phyloP scores from a whole-genome alignment of 83 land plant genomes.

The Picea abies region DNA sequence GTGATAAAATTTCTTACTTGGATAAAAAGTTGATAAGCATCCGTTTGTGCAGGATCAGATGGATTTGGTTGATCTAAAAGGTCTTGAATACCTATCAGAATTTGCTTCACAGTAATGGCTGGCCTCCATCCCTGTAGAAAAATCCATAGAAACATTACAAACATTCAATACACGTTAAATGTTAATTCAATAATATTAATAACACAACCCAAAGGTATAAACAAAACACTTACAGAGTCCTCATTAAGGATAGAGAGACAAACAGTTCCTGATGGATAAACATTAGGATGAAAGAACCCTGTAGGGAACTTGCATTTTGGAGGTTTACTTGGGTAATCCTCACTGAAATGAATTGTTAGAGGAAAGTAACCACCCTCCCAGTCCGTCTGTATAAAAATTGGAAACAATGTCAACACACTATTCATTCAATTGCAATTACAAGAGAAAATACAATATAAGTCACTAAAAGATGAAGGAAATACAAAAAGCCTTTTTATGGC shows the following conservation, averaged over 20 bases:
- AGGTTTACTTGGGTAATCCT: constrained; percentile 91
- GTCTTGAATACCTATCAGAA: constrained; percentile 77
- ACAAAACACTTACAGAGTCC: constrained; percentile 65
- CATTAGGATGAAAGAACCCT: constrained; percentile 89
- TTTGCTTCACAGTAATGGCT: constrained; percentile 90
- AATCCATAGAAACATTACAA: neutral
- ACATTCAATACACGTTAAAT: neutral
- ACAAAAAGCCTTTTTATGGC: too few species aligned
- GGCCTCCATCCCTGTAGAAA: constrained; percentile 89
- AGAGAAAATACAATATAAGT: too few species aligned
- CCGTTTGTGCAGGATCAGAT: constrained; percentile 82
- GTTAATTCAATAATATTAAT: neutral
- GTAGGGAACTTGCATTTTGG: constrained; percentile 87
- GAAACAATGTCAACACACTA: too few species aligned
- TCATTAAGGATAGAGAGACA: constrained; percentile 92
- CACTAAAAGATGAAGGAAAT: too few species aligned
- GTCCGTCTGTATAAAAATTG: constrained; percentile 62
- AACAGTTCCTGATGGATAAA: constrained; percentile 91
- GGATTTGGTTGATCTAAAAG: constrained; percentile 79
- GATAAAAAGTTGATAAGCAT: constrained; percentile 68
- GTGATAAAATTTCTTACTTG: constrained; percentile 35
- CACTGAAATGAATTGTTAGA: constrained; percentile 75
- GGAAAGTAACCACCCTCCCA: constrained; percentile 91
- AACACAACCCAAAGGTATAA: neutral
- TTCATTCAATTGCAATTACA: too few species aligned